Evolutionary conservation across 2,329 filamentous ascomycete species (phyloP).

Genomic region (Blumeria hordei): DNA sequence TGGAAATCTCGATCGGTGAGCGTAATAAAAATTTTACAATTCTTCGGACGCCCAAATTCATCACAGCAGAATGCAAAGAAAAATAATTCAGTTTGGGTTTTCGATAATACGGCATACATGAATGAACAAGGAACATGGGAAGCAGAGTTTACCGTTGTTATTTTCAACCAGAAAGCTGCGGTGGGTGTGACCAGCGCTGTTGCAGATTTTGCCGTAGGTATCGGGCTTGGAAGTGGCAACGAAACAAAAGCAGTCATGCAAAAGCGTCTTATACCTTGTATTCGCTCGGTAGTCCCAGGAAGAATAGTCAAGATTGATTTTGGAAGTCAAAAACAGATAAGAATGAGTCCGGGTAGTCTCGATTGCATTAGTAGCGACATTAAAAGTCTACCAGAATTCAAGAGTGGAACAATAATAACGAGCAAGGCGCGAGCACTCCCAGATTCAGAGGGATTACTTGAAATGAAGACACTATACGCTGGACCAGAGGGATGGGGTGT

Average conservation of each 20-base stretch:
- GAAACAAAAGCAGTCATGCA: constrained; percentile 36
- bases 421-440: constrained; percentile 24
- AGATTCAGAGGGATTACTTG: constrained; percentile 27
- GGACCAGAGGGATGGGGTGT: constrained; percentile 61
- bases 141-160: constrained; percentile 61
- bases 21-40: constrained; percentile 5
- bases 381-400: constrained; percentile 24
- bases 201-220: constrained; percentile 39
- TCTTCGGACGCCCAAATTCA: constrained; percentile 29
- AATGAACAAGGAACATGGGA: constrained; percentile 34
- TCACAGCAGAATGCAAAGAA: constrained; percentile 31
- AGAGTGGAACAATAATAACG: constrained; percentile 24
- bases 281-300: constrained; percentile 50
- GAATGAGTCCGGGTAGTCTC: constrained; percentile 43
- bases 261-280: constrained; percentile 48
- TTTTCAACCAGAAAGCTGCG: constrained; percentile 51
- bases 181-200: constrained; percentile 43
- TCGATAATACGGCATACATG: constrained; percentile 72
- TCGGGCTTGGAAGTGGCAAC: constrained; percentile 36
- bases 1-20: too few species aligned
- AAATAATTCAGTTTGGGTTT: constrained; percentile 55
- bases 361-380: constrained; percentile 49
- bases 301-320: constrained; percentile 42
- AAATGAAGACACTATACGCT: constrained; percentile 51
- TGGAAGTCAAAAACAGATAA: constrained; percentile 19